These are phyloP conservation scores for Glarea lozoyensis DNA, from an alignment of 495 filamentous ascomycete genomes.

Conservation along the genomic window DNA sequence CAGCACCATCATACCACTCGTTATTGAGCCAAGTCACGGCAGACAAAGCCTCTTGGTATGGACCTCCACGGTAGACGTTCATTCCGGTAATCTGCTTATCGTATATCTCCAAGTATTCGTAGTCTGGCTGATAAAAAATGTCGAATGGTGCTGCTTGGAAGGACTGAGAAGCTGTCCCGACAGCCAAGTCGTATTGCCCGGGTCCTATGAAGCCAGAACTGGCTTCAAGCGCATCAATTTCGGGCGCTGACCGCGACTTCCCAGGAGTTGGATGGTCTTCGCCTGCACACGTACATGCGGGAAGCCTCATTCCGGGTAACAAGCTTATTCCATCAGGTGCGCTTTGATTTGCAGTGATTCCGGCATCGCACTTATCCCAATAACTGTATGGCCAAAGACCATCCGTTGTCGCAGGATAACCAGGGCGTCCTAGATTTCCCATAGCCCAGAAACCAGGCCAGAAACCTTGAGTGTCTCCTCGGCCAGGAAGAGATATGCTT, in stretches of 20 bases:
- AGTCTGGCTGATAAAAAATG: conserved; percentile 67
- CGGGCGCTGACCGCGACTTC: conserved; percentile 61
- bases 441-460: conserved; percentile 82
- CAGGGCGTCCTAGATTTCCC: conserved; percentile 64
- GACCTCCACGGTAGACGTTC: conserved; percentile 59
- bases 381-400: conserved; percentile 80
- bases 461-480: conserved; percentile 59
- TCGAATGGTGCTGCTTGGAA: conserved; percentile 70
- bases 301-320: conserved; percentile 66
- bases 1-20: conserved; percentile 66
- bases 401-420: conserved; percentile 61
- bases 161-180: conserved; percentile 63
- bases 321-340: conserved; percentile 55
- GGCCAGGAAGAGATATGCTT: conserved; percentile 64
- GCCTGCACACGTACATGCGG: conserved; percentile 56
- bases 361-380: conserved; percentile 59
- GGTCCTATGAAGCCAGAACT: conserved; percentile 47
- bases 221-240: conserved; percentile 71
- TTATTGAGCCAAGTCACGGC: conserved; percentile 65
- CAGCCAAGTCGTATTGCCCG: conserved; percentile 27
- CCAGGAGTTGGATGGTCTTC: conserved; percentile 65
- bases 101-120: conserved; percentile 54
- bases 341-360: conserved; percentile 74
- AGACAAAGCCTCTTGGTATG: conserved; percentile 66
- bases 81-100: conserved; percentile 47